These are phyloP conservation scores for Theileria equi DNA, from an alignment of 169 alveolate genomes.

Conservation along the genomic window DNA sequence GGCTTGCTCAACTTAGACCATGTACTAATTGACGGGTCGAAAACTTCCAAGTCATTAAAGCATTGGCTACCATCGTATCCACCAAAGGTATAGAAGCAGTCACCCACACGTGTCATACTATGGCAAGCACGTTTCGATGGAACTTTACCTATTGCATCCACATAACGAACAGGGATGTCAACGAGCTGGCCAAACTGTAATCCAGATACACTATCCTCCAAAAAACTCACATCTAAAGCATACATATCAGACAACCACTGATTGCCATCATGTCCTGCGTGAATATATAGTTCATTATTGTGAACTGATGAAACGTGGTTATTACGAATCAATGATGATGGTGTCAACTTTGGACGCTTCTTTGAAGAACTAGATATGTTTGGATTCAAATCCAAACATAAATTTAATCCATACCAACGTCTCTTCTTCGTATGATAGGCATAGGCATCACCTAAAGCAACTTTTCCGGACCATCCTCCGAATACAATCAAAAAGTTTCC, in stretches of 20 bases:
- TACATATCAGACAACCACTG: slow-evolving; percentile 71
- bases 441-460: slow-evolving; percentile 71
- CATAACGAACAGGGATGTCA: slow-evolving; percentile 52
- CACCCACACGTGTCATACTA: slow-evolving; percentile 65
- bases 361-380: slow-evolving; percentile 24
- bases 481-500: slow-evolving; percentile 63
- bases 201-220: slow-evolving; percentile 39
- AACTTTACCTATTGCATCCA: slow-evolving; percentile 48
- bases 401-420: slow-evolving; percentile 66
- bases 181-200: slow-evolving; percentile 53
- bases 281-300: slow-evolving; percentile 62
- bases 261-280: slow-evolving; percentile 76
- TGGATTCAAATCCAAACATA: slow-evolving; percentile 54
- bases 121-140: slow-evolving; percentile 77
- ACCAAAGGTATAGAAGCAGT: slow-evolving; percentile 67
- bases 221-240: slow-evolving; percentile 56
- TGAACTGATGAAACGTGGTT: slow-evolving; percentile 69
- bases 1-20: slow-evolving; percentile 69
- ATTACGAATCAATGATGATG: slow-evolving; percentile 51
- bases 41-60: slow-evolving; percentile 70
- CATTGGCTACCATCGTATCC: slow-evolving; percentile 75
- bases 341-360: slow-evolving; percentile 12
- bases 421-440: slow-evolving; percentile 63
- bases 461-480: slow-evolving; percentile 77
- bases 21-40: slow-evolving; percentile 50